Conservation (phyloP, 2,329 filamentous ascomycete genomes). For the Cercospora sp. region DNA sequence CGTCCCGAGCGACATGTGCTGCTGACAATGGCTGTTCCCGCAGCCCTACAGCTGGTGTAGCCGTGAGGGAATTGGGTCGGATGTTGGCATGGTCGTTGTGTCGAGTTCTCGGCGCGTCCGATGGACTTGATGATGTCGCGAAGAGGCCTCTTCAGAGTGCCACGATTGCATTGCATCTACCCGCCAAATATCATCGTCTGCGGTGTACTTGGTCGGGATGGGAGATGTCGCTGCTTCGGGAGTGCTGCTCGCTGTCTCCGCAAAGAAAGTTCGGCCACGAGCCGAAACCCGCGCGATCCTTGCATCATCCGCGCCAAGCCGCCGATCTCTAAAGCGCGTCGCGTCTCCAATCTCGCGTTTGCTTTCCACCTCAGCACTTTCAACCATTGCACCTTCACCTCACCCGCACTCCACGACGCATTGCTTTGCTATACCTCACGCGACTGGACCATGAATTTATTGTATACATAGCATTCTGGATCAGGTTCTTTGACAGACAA, state of each 20-base stretch:
- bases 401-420: neutral
- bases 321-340: constrained; percentile 1
- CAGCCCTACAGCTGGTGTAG: neutral
- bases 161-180: constrained; percentile 28
- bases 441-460: neutral
- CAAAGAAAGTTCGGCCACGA: constrained; percentile 4
- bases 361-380: constrained; percentile 4
- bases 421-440: neutral
- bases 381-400: neutral
- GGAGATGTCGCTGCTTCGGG: constrained; percentile 2
- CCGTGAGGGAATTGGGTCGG: neutral
- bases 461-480: neutral
- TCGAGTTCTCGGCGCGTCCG: constrained; percentile 13
- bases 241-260: constrained; percentile 1
- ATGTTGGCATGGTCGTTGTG: neutral
- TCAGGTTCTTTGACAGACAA: too few relatives aligned
- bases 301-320: constrained; percentile 2
- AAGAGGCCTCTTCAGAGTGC: constrained; percentile 27
- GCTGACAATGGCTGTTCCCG: neutral
- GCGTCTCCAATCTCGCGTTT: constrained; percentile 6
- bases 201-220: neutral
- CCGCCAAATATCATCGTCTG: constrained; percentile 12
- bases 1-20: neutral
- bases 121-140: constrained; percentile 28
- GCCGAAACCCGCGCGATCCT: neutral